Base-by-base conservation (phyloP, 805 yeast genomes). In the Lachancea nothofagi region DNA sequence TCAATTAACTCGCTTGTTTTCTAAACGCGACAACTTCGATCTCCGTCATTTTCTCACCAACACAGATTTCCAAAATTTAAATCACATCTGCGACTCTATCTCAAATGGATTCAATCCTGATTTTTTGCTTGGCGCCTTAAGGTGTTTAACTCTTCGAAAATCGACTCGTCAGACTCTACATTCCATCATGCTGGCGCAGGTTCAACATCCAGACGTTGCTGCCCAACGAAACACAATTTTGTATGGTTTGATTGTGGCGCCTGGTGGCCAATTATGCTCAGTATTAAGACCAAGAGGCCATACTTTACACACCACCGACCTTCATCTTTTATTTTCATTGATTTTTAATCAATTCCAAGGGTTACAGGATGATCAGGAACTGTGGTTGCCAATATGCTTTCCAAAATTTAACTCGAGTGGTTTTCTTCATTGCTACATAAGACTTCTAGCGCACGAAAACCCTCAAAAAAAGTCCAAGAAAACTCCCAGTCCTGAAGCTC, bases 331-430 rank as follows among this genome's bases (percentile, higher is more conserved):
- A 19, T 77, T 87, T 44, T 75, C 83, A 13, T 74, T 87, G 63
- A 75, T 90, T 2, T 76, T 75, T 51, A 76, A 51, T 45, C 73
- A 48, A 55, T 58, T 62, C 7, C 52, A 61, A 21, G 47, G 48
- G 17, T 42, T 48, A 12, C 45, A 61, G 7, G 59, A 57, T 13
- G 65, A 69, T 41, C 83, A 83, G 49, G 96, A 89, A 54, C 75
- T 87, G 42, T 93, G 97, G 97, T 75, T 85, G 9, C 98, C 98
- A 0, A 70, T 90, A 0, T 90, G 98, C 60, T 70, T 90, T 57
- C 96, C 97, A 0, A 78, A 83, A 49, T 90, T 90, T 66, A 90
- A 93, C 55, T 66, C 86, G 2, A 78, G 79, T 47, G 98, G 98
- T 7, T 93, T 89, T 53, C 62, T 90, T 5, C 84, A 93, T 54